Conservation (phyloP, 257 asterid species). For the Coffea canephora region DNA sequence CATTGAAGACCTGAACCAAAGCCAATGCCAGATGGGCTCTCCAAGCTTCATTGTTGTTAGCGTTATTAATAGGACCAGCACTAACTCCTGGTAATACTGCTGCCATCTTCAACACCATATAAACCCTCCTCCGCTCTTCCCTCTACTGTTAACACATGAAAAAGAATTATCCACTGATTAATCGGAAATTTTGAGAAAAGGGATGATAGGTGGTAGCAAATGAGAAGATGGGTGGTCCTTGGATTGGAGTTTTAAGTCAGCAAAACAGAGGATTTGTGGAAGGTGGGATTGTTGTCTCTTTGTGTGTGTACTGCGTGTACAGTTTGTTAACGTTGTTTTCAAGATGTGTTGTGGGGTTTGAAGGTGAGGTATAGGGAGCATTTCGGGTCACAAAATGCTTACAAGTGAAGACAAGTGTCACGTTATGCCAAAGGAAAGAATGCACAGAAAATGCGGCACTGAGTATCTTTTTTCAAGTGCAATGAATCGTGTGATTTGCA, state of each 20-base stretch:
- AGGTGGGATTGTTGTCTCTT: no score
- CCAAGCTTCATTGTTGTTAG: conserved; percentile 42
- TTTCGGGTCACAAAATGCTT: background rate
- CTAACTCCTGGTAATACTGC: conserved; percentile 28
- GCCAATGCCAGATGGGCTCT: conserved; percentile 87
- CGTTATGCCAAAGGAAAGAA: no score
- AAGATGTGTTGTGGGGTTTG: no score
- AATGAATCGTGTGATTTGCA: no score
- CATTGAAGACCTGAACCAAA: conserved; percentile 67
- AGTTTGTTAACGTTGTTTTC: background rate
- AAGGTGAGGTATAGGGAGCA: background rate
- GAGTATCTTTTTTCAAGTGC: no score
- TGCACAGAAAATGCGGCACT: no score
- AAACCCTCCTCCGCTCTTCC: background rate
- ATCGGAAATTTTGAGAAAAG: background rate
- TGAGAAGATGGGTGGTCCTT: background rate
- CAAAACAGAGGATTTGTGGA: no score
- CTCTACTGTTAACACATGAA: background rate
- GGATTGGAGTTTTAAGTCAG: background rate
- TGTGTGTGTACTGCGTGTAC: no score
- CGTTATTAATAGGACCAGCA: conserved; percentile 14
- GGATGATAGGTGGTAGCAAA: conserved; percentile 7
- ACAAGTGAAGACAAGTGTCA: background rate
- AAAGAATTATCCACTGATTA: background rate
- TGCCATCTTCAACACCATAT: conserved; percentile 36